Conservation (phyloP, 2,329 filamentous ascomycete genomes). For the Blastomyces gilchristii region DNA sequence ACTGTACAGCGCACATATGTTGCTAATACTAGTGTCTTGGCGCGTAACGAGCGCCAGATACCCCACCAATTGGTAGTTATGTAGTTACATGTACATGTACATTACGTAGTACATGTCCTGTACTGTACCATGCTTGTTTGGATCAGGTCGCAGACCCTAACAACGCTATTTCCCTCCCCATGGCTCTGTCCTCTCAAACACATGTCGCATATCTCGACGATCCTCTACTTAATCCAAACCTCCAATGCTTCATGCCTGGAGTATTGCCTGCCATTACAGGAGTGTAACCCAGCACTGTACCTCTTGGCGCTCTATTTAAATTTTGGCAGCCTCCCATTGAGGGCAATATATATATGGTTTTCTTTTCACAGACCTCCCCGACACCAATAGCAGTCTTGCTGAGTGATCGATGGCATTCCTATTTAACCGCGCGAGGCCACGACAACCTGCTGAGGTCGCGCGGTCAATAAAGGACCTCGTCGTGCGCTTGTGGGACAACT, state of each 20-base stretch:
- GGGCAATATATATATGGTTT: not conserved
- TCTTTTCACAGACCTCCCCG: not conserved
- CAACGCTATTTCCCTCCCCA: not conserved
- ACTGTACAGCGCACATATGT: too few species aligned
- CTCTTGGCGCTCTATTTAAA: not conserved
- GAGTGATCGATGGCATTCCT: slow-evolving; percentile 54
- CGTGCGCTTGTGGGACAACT: slow-evolving; percentile 49
- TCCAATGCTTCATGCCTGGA: not conserved
- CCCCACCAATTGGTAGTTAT: not conserved
- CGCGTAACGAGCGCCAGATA: not conserved
- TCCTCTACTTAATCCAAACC: not conserved
- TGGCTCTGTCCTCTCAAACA: not conserved
- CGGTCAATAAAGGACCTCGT: slow-evolving; percentile 55
- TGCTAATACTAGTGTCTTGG: not conserved
- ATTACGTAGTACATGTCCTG: not conserved
- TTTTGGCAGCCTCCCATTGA: not conserved
- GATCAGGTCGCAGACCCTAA: not conserved
- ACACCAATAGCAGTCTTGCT: not conserved
- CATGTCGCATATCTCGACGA: not conserved
- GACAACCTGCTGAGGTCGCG: slow-evolving; percentile 52
- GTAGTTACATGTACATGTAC: too few species aligned
- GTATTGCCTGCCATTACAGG: not conserved
- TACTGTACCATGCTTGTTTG: not conserved
- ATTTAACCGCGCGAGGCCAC: slow-evolving; percentile 53
- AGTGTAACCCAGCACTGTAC: not conserved